These are phyloP conservation scores for Paramecium biaurelia DNA, from an alignment of 73 alveolate genomes.

Conservation along the genomic window DNA sequence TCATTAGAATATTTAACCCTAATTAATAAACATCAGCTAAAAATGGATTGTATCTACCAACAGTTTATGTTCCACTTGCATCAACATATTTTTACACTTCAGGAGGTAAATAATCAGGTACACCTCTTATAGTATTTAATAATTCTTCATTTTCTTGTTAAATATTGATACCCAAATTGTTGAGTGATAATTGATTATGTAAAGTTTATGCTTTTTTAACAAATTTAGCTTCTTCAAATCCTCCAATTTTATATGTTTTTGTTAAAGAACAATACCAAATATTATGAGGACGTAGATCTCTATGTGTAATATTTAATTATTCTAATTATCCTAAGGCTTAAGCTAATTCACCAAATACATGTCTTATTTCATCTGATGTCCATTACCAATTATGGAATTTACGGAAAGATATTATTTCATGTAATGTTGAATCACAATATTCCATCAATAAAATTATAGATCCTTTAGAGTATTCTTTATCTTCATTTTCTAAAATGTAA, in stretches of 20 bases:
- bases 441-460: constrained; percentile 56
- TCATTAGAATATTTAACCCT: constrained; percentile 45
- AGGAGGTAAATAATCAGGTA: constrained; percentile 61
- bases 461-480: constrained; percentile 27
- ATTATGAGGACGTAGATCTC: constrained; percentile 60
- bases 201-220: not conserved
- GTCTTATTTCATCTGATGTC: constrained; percentile 43
- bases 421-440: constrained; percentile 59
- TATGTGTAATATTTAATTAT: constrained; percentile 31
- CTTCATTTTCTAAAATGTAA: constrained; percentile 58
- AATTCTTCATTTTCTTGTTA: constrained; percentile 58
- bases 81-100: constrained; percentile 51
- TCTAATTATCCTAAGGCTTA: constrained; percentile 50
- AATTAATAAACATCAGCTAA: constrained; percentile 50
- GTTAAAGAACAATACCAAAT: constrained; percentile 59
- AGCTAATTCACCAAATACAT: constrained; percentile 56
- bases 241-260: constrained; percentile 53
- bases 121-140: constrained; percentile 61
- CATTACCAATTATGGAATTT: constrained; percentile 61
- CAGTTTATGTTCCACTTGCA: constrained; percentile 32
- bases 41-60: constrained; percentile 58
- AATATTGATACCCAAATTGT: constrained; percentile 19
- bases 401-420: constrained; percentile 59
- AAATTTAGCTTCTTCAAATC: constrained; percentile 59
- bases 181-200: not conserved